These are phyloP conservation scores for Coprinopsis cinerea DNA, from an alignment of 768 basidiomycete genomes.

Conservation along the genomic window DNA sequence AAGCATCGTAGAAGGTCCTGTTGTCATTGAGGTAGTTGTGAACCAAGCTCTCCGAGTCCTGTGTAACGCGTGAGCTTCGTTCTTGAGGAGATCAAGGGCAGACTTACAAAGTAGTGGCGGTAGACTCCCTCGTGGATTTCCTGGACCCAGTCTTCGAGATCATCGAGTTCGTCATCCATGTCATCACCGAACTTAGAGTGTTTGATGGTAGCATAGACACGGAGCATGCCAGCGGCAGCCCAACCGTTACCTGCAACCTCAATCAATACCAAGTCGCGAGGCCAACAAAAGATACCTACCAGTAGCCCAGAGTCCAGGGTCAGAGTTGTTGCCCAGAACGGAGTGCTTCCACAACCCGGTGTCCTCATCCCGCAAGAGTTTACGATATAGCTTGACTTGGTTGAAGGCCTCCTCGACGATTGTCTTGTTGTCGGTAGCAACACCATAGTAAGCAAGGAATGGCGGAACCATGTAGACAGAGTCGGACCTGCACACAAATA, in stretches of 20 bases:
- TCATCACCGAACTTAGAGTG: constrained; percentile 47
- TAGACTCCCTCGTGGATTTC: constrained; percentile 79
- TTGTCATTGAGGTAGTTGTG: constrained; percentile 12
- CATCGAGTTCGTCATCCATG: constrained; percentile 45
- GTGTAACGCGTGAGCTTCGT: constrained; percentile 14
- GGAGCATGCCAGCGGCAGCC: constrained; percentile 84
- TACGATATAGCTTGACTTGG: constrained; percentile 69
- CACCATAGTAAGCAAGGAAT: constrained; percentile 82
- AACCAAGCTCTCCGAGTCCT: constrained; percentile 32
- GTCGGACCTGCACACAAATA: constrained; percentile 51
- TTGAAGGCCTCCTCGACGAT: constrained; percentile 60
- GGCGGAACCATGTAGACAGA: constrained; percentile 84
- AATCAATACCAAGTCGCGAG: background rate
- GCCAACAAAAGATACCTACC: constrained; percentile 32
- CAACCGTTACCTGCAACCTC: constrained; percentile 66
- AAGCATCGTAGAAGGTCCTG: constrained; percentile 61
- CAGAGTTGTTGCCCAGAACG: constrained; percentile 46
- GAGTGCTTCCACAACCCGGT: constrained; percentile 78
- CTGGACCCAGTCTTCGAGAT: constrained; percentile 57
- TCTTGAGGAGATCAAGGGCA: background rate
- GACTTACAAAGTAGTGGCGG: constrained; percentile 41
- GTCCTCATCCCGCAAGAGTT: constrained; percentile 47
- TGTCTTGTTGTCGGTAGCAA: constrained; percentile 46
- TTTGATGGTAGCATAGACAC: constrained; percentile 72
- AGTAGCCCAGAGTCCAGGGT: constrained; percentile 77